These are phyloP conservation scores for Colletotrichum sp. DNA, from an alignment of 2,329 filamentous ascomycete species.

Conservation along the genomic window DNA sequence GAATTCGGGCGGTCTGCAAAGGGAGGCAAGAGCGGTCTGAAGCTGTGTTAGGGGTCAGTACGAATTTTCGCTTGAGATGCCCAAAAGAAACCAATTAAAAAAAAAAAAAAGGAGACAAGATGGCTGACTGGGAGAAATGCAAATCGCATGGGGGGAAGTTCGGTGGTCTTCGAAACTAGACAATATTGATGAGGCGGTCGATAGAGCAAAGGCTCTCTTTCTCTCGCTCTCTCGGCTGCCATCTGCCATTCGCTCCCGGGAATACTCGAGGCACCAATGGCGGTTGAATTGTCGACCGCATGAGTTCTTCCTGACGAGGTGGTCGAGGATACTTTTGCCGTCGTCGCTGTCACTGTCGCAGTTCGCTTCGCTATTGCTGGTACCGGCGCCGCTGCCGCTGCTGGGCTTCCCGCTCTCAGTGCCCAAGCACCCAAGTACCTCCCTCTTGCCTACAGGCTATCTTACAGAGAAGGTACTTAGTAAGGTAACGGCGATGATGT, in stretches of 20 bases:
- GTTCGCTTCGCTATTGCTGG: neutral
- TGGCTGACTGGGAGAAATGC: neutral
- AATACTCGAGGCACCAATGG: neutral
- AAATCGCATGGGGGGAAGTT: neutral
- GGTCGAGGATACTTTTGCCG: neutral
- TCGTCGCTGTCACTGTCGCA: neutral
- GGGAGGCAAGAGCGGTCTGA: neutral
- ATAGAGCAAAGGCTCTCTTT: neutral
- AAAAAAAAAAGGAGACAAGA: constrained; percentile 2
- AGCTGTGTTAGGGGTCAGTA: neutral
- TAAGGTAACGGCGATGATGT: neutral
- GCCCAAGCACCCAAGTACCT: neutral
- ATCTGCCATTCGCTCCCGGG: neutral
- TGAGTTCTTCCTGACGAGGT: neutral
- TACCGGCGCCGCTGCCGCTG: neutral
- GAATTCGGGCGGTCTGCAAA: neutral
- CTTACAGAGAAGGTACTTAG: neutral
- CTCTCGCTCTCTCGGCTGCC: neutral
- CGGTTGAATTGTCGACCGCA: neutral
- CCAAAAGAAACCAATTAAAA: neutral
- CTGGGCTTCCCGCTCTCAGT: neutral
- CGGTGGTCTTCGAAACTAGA: neutral
- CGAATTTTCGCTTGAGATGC: neutral
- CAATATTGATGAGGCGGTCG: constrained; percentile 1
- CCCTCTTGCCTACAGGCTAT: neutral